A percentile compares a stretch with the other conserved stretches of the same genome.
Evolutionary conservation across 2,329 filamentous ascomycete genomes (phyloP).

Genomic region (Pseudogymnoascus sp.): DNA sequence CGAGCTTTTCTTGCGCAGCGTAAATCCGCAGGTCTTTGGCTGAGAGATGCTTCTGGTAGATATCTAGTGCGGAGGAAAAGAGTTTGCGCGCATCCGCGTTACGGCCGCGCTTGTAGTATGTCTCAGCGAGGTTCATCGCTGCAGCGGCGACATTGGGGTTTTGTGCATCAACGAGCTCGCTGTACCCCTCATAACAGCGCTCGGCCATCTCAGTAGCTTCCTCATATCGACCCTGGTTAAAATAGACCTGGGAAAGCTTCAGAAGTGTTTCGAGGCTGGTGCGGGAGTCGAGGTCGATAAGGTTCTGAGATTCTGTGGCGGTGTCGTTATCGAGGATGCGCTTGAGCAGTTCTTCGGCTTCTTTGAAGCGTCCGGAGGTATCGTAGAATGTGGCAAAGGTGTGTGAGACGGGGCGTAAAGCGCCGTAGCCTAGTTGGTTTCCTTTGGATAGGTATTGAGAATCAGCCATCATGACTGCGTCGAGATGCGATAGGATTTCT

Average conservation of each 20-base stretch:
- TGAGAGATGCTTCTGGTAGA: neutral
- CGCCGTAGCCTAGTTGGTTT: neutral
- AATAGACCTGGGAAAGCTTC: neutral
- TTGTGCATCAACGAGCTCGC: neutral
- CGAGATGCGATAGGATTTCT: neutral
- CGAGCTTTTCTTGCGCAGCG: neutral
- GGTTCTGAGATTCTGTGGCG: conserved; percentile 10
- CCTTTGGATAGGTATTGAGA: neutral
- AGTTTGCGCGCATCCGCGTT: conserved; percentile 9
- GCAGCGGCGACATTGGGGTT: neutral
- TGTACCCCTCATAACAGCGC: neutral
- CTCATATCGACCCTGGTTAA: conserved; percentile 10
- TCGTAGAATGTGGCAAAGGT: neutral
- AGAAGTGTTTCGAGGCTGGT: neutral
- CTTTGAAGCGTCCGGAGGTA: neutral
- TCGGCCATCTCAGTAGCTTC: conserved; percentile 11
- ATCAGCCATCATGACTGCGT: neutral
- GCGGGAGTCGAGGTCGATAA: conserved; percentile 11
- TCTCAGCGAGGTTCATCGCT: neutral
- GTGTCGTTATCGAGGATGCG: neutral
- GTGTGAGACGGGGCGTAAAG: neutral
- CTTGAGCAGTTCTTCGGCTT: neutral
- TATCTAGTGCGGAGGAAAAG: neutral
- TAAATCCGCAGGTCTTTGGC: neutral
- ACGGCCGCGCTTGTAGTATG: neutral